These are phyloP conservation scores for Linnemannia elongata DNA, from an alignment of 192 early-diverging fungal genomes.

Conservation along the genomic window DNA sequence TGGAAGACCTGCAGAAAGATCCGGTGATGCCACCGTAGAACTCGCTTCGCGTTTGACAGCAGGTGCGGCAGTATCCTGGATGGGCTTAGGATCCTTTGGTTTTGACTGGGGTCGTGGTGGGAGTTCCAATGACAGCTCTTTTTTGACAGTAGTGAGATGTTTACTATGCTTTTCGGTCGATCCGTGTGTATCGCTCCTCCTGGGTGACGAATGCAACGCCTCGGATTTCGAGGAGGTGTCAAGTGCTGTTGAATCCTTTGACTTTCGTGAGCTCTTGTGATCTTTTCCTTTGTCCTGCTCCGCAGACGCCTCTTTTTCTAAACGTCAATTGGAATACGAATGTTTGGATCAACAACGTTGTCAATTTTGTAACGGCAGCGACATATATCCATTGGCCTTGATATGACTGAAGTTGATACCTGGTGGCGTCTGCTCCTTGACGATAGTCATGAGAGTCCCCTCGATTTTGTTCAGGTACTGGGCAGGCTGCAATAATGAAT, in stretches of 20 bases:
- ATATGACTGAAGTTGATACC: slow-evolving; percentile 5
- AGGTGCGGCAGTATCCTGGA: background rate
- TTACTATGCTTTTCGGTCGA: background rate
- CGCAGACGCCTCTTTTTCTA: slow-evolving; percentile 21
- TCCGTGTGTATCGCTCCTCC: slow-evolving; percentile 4
- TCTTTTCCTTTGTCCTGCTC: slow-evolving; percentile 15
- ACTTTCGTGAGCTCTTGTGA: slow-evolving; percentile 12
- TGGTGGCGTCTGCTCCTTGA: slow-evolving; percentile 43
- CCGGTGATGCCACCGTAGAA: background rate
- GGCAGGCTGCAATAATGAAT: slow-evolving; percentile 40
- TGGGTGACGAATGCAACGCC: background rate
- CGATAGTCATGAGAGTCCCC: slow-evolving; percentile 40
- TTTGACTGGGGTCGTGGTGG: slow-evolving; percentile 38
- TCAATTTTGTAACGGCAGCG: background rate
- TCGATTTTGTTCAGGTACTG: slow-evolving; percentile 56
- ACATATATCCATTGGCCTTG: background rate
- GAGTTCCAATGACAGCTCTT: slow-evolving; percentile 20
- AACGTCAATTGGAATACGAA: background rate
- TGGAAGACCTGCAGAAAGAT: background rate
- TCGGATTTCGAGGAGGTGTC: background rate
- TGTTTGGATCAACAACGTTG: background rate
- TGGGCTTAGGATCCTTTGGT: background rate
- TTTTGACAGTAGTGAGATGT: slow-evolving; percentile 1
- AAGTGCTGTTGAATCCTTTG: background rate
- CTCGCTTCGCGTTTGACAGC: slow-evolving; percentile 15